These are phyloP conservation scores for Starmera dryadoides DNA, from an alignment of 805 yeast genomes.

Conservation along the genomic window DNA sequence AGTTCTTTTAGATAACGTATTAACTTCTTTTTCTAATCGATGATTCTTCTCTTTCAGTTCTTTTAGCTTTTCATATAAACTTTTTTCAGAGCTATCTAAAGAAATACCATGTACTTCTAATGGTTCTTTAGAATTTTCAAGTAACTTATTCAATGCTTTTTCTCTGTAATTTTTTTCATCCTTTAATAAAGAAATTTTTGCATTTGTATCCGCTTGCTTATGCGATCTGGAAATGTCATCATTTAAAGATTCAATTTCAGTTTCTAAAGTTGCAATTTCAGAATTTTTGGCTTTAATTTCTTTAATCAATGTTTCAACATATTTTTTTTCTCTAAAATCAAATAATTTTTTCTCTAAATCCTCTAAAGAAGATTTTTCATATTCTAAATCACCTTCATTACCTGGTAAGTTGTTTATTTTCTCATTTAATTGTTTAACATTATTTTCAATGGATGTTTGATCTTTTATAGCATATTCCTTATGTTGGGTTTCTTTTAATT, in stretches of 20 bases:
- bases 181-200: constrained; percentile 39
- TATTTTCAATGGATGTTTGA: constrained; percentile 24
- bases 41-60: not conserved
- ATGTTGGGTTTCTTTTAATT: constrained; percentile 37
- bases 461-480: constrained; percentile 35
- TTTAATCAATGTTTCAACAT: constrained; percentile 22
- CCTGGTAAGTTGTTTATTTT: constrained; percentile 30
- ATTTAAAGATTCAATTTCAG: constrained; percentile 44
- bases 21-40: constrained; percentile 2
- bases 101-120: constrained; percentile 15
- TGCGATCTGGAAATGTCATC: constrained; percentile 43
- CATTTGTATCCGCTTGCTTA: constrained; percentile 51
- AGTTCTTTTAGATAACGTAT: constrained; percentile 8
- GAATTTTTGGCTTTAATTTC: constrained; percentile 32
- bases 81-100: constrained; percentile 8
- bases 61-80: constrained; percentile 6
- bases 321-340: constrained; percentile 20
- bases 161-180: constrained; percentile 30
- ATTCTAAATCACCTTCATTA: constrained; percentile 40
- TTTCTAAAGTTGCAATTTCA: constrained; percentile 29
- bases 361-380: constrained; percentile 35
- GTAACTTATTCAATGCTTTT: constrained; percentile 22
- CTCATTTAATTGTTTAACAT: constrained; percentile 29
- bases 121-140: constrained; percentile 15
- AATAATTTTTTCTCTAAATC: constrained; percentile 28